Percentiles rank a stretch among this genome's conserved stretches.
phyloP scores from a whole-genome alignment of 2,329 filamentous ascomycete genomes.

The Fusarium sp. region DNA sequence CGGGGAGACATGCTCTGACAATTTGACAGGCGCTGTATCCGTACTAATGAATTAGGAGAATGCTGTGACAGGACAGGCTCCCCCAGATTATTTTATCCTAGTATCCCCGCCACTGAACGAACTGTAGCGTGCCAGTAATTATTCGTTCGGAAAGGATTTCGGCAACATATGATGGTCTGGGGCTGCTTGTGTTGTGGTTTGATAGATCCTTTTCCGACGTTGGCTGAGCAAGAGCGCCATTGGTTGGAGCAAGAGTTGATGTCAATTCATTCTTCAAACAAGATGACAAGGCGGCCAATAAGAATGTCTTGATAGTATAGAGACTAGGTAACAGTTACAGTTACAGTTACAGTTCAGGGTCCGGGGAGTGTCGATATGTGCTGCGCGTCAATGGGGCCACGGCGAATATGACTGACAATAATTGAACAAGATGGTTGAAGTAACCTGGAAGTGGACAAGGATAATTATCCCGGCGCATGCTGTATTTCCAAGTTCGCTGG shows the following conservation, averaged over 20 bases:
- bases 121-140: conserved; percentile 13
- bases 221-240: conserved; percentile 23
- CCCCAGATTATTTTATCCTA: conserved; percentile 34
- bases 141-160: conserved; percentile 20
- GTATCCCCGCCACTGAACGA: conserved; percentile 11
- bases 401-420: not conserved
- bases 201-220: conserved; percentile 31
- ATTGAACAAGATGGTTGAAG: not conserved
- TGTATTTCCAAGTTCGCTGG: conserved; percentile 23
- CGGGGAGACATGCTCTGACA: conserved; percentile 19
- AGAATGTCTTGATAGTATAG: conserved; percentile 39
- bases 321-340: not conserved
- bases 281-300: conserved; percentile 43
- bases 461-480: not conserved
- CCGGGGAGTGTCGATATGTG: conserved; percentile 31
- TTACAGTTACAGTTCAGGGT: conserved; percentile 23
- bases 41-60: conserved; percentile 10
- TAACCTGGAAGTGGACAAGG: not conserved
- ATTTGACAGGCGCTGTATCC: conserved; percentile 2
- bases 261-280: conserved; percentile 47
- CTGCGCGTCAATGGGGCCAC: conserved; percentile 33
- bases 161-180: conserved; percentile 23
- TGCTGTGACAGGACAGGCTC: conserved; percentile 6
- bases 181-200: conserved; percentile 22
- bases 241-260: conserved; percentile 37